These are phyloP conservation scores for Boletus rufocinnamomeus DNA, from an alignment of 768 basidiomycete genomes.

Conservation along the genomic window DNA sequence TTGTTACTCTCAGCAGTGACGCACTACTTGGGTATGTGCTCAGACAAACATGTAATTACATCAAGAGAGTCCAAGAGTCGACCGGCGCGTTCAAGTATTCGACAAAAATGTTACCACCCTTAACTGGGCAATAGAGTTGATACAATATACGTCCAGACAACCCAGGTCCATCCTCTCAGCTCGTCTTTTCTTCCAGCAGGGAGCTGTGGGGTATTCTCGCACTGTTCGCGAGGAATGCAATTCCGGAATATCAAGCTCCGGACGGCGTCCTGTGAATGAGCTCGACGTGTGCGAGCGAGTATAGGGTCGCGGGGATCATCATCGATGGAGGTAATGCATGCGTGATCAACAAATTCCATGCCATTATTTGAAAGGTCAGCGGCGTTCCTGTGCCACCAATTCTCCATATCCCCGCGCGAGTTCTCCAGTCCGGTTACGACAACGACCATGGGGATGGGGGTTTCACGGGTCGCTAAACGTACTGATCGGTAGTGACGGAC, in stretches of 20 bases:
- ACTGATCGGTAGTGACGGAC: conserved; percentile 42
- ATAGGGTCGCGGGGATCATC: conserved; percentile 22
- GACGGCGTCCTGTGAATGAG: conserved; percentile 26
- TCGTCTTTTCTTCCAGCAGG: background rate
- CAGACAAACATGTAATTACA: background rate
- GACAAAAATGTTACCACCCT: conserved; percentile 2
- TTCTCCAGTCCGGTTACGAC: conserved; percentile 45
- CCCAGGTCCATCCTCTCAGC: conserved; percentile 14
- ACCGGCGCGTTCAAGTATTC: background rate
- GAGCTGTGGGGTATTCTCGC: background rate
- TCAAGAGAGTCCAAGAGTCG: background rate
- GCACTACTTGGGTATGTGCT: background rate
- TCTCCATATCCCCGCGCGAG: conserved; percentile 34
- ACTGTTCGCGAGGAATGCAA: conserved; percentile 10
- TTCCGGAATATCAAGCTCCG: conserved; percentile 28
- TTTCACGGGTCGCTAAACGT: conserved; percentile 31
- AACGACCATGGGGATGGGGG: conserved; percentile 37
- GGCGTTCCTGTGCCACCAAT: conserved; percentile 36
- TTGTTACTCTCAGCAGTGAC: background rate
- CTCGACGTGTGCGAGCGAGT: conserved; percentile 21
- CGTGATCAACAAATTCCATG: conserved; percentile 35
- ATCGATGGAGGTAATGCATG: conserved; percentile 35
- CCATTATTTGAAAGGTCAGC: conserved; percentile 17
- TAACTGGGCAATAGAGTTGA: conserved; percentile 9
- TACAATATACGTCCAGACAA: conserved; percentile 17